Conservation (phyloP, 2,329 filamentous ascomycete genomes). For the Westerdykella sp. region DNA sequence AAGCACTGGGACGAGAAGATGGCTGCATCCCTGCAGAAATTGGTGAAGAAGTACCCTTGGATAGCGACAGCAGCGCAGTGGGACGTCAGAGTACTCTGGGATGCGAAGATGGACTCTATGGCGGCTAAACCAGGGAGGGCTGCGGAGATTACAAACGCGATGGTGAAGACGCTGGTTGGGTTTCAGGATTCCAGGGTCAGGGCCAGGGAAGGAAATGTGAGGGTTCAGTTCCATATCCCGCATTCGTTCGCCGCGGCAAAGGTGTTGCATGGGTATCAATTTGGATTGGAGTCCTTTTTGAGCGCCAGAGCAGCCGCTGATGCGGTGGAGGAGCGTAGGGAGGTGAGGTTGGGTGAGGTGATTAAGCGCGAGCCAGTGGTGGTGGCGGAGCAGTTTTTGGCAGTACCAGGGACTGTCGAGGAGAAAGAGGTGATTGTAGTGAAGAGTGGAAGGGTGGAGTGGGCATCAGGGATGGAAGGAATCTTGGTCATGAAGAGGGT, state of each 20-base stretch:
- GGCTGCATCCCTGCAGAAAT: constrained; percentile 14
- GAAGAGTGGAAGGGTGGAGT: constrained; percentile 1
- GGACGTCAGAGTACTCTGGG: constrained; percentile 22
- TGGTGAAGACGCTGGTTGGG: constrained; percentile 13
- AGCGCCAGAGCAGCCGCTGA: neutral
- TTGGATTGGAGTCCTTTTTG: constrained; percentile 14
- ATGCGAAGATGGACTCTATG: constrained; percentile 1
- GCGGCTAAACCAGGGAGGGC: constrained; percentile 3
- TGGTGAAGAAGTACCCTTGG: constrained; percentile 21
- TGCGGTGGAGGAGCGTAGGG: neutral
- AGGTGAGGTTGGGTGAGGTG: neutral
- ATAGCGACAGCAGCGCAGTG: constrained; percentile 17
- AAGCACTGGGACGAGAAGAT: constrained; percentile 26
- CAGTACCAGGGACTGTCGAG: neutral
- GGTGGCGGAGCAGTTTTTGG: neutral
- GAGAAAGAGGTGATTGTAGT: neutral
- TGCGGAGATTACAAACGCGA: constrained; percentile 4
- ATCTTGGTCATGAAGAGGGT: neutral
- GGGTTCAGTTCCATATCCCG: constrained; percentile 10
- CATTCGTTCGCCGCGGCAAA: constrained; percentile 8
- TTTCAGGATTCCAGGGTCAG: constrained; percentile 11
- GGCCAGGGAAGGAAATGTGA: constrained; percentile 11
- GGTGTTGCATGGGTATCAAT: constrained; percentile 4
- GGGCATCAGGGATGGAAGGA: neutral
- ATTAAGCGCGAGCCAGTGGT: neutral